Conservation (phyloP, 805 yeast species). For the Saccharomycopsis sp. region DNA sequence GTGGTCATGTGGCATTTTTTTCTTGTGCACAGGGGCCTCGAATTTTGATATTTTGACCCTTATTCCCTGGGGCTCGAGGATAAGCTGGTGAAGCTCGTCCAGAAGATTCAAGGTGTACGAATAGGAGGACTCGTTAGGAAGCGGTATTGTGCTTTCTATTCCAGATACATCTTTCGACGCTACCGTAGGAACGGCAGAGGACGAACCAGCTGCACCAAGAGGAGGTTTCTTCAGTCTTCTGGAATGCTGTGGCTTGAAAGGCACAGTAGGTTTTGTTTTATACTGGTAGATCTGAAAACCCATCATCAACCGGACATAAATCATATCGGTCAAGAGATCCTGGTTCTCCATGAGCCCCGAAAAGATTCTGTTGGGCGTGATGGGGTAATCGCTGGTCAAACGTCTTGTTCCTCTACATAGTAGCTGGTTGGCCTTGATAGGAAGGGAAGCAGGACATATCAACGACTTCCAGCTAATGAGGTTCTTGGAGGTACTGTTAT, state of each 20-base stretch:
- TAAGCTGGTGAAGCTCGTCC: constrained; percentile 1
- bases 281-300: constrained; percentile 73
- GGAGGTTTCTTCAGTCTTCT: background rate
- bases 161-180: background rate
- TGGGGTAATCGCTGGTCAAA: constrained; percentile 11
- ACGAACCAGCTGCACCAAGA: background rate
- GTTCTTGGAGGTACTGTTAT: constrained; percentile 35
- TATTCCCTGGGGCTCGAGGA: background rate
- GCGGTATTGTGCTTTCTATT: background rate
- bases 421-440: constrained; percentile 70
- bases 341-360: constrained; percentile 44
- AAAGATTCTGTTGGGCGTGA: constrained; percentile 15
- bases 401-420: constrained; percentile 60
- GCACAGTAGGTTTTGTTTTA: background rate
- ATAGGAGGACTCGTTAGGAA: background rate
- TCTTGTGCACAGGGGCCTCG: background rate
- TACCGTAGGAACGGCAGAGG: background rate
- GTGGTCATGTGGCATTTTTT: constrained; percentile 12
- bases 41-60: background rate
- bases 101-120: background rate
- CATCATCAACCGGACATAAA: constrained; percentile 67
- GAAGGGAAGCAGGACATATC: constrained; percentile 89
- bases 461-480: constrained; percentile 89
- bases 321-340: constrained; percentile 78
- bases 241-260: background rate